A percentile compares a stretch with the other conserved stretches of the same genome.
phyloP scores from a whole-genome alignment of 2,329 filamentous ascomycete species.

The Magnaporthiopsis incrustans region DNA sequence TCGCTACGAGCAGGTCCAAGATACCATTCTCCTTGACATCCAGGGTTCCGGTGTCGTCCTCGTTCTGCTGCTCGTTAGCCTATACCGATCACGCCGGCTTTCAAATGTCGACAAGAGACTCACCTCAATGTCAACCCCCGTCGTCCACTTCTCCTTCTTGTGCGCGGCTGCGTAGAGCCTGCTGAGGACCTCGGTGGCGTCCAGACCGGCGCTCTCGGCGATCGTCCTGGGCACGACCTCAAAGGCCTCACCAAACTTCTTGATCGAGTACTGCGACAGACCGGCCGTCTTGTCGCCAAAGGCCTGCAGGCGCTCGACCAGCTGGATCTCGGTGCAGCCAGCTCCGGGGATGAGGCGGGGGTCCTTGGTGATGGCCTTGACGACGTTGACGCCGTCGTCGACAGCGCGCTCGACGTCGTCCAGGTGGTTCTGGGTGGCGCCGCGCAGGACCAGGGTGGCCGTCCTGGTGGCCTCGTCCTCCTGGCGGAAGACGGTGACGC shows the following conservation, averaged over 20 bases:
- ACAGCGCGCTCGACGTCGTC: conserved; percentile 96
- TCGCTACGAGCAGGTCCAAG: conserved; percentile 82
- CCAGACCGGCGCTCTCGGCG: conserved; percentile 89
- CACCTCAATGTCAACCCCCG: conserved; percentile 89
- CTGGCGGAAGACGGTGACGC: conserved; percentile 96
- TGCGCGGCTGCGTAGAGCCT: conserved; percentile 90
- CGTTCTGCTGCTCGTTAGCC: conserved; percentile 43
- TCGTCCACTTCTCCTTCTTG: conserved; percentile 78
- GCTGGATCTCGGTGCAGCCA: conserved; percentile 87
- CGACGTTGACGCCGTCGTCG: conserved; percentile 95
- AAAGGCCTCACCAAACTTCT: conserved; percentile 95
- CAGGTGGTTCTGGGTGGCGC: conserved; percentile 95
- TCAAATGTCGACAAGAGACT: conserved; percentile 14
- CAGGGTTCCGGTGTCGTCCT: conserved; percentile 69
- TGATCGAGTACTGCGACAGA: conserved; percentile 90
- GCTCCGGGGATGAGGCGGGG: conserved; percentile 85
- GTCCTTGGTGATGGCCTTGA: conserved; percentile 96
- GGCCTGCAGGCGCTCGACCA: conserved; percentile 84
- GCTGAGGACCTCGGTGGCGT: conserved; percentile 94
- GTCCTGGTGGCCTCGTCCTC: conserved; percentile 89
- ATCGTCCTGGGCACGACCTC: conserved; percentile 92
- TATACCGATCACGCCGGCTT: not conserved
- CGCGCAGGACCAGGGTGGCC: conserved; percentile 86
- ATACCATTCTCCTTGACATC: conserved; percentile 86
- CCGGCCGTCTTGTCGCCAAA: conserved; percentile 90